Percentiles rank a stretch among this genome's conserved stretches.
Evolutionary conservation across 192 early-diverging fungal species (phyloP).

Genomic region (Chytriomyces sp.): DNA sequence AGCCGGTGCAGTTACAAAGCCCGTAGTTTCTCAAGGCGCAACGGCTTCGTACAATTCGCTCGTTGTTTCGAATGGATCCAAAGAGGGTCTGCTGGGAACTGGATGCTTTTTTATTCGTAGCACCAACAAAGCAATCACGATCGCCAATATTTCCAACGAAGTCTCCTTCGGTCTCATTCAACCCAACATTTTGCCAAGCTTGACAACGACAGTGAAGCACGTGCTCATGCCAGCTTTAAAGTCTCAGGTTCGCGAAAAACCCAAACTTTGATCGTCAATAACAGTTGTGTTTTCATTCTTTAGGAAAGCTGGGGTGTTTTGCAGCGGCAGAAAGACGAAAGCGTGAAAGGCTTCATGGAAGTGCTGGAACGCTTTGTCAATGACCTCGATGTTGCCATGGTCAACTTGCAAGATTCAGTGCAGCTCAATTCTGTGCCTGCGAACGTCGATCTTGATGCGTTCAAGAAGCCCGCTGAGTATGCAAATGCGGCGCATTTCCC

Average conservation of each 20-base stretch:
- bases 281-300: too few species aligned
- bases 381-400: constrained; percentile 70
- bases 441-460: constrained; percentile 61
- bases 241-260: constrained; percentile 49
- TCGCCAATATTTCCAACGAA: constrained; percentile 60
- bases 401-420: constrained; percentile 67
- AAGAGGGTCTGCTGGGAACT: constrained; percentile 57
- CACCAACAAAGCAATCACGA: constrained; percentile 61
- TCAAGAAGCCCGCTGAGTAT: constrained; percentile 63
- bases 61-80: constrained; percentile 59
- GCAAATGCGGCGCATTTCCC: constrained; percentile 62
- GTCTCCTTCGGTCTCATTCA: constrained; percentile 59
- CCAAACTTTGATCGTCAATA: not conserved
- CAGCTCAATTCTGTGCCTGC: constrained; percentile 53
- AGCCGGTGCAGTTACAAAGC: not conserved
- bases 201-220: constrained; percentile 66
- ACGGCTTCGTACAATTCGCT: constrained; percentile 37
- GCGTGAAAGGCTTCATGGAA: constrained; percentile 62
- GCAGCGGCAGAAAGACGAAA: constrained; percentile 55
- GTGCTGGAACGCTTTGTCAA: constrained; percentile 61
- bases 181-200: constrained; percentile 58
- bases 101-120: constrained; percentile 65
- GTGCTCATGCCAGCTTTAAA: constrained; percentile 63
- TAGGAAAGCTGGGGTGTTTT: constrained; percentile 70
- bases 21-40: not conserved